A percentile compares a stretch with the other conserved stretches of the same genome.
phyloP scores from a whole-genome alignment of 495 filamentous ascomycete species.

The Parachaetomium inaequale region DNA sequence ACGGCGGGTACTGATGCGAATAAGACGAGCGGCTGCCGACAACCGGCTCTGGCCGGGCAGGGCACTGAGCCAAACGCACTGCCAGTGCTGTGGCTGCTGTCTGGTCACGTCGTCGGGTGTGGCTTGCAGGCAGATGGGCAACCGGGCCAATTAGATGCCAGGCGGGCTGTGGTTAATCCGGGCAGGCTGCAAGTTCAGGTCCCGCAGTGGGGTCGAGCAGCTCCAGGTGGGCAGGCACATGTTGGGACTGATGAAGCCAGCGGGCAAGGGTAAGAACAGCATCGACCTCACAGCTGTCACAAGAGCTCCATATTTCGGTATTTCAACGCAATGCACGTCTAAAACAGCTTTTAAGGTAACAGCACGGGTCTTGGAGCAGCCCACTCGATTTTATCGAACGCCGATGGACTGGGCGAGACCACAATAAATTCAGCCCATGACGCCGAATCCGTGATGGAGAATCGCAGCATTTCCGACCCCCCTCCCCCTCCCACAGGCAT shows the following conservation, averaged over 20 bases:
- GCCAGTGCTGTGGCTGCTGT: slow-evolving; percentile 1
- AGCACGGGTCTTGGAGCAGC: not conserved
- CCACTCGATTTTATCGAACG: not conserved
- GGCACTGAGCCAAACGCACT: not conserved
- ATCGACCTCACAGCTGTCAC: not conserved
- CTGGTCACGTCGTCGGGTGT: not conserved
- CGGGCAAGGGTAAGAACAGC: not conserved
- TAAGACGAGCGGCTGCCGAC: not conserved
- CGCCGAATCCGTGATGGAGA: slow-evolving; percentile 16
- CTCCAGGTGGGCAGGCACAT: not conserved
- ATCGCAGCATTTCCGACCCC: slow-evolving; percentile 21
- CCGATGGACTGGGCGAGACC: slow-evolving; percentile 12
- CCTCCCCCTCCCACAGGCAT: slow-evolving; percentile 32
- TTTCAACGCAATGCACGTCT: slow-evolving; percentile 3
- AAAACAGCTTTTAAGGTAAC: not conserved
- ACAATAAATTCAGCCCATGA: slow-evolving; percentile 13
- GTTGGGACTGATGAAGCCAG: not conserved
- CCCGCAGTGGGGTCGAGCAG: slow-evolving; percentile 1
- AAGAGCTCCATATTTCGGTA: not conserved
- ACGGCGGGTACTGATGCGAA: not conserved
- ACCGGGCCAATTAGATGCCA: not conserved
- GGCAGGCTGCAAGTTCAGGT: not conserved
- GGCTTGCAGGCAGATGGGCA: not conserved
- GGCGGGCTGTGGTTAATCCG: not conserved
- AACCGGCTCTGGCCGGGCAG: not conserved